Base-by-base conservation (phyloP, 83 land plant genomes). In the Isoetes engelmannii region DNA sequence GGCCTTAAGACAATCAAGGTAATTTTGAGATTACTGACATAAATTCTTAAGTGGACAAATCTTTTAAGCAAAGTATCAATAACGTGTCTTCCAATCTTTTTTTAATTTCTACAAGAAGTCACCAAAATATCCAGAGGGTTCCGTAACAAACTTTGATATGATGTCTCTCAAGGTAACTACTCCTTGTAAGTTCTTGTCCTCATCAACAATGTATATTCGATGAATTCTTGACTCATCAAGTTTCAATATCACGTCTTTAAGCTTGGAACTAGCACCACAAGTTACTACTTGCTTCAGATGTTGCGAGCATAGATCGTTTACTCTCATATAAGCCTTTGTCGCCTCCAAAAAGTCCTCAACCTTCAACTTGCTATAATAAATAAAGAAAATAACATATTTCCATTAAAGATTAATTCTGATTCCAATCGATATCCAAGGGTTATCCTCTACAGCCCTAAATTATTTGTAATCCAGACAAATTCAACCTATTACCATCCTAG, bases 101-200 rank as follows among this genome's bases (percentile, higher is more conserved):
- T 18, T 37, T 59, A 0, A 59, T 8, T 12, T 3, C 28, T 37
- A 59, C 4, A 90, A 87, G 76, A 91, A 91, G 59, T 87, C 89
- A 4, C 92, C 92, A 71, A 91, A 91, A 67, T 91, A 88, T 17
- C 83, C 86, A 9, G 55, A 85, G 4, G 96, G 96, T 73, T 91
- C 92, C 51, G 80, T 82, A 4, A 91, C 96, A 50, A 91, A 82
- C 81, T 77, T 91, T 1, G 92, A 87, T 69, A 91, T 87, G 62
- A 91, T 84, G 75, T 89, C 95, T 46, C 95, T 67, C 9, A 89
- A 82, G 10, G 95, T 86, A 51, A 89, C 81, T 10, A 91, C 87
- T 0, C 89, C 96, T 62, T 87, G 84, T 48, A 91, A 64, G 49
- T 80, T 70, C 0, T 83, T 89, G 7, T 81, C 69, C 9, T 69